phyloP scores from a whole-genome alignment of 2,329 filamentous ascomycete genomes.

The Colletotrichum costaricense region DNA sequence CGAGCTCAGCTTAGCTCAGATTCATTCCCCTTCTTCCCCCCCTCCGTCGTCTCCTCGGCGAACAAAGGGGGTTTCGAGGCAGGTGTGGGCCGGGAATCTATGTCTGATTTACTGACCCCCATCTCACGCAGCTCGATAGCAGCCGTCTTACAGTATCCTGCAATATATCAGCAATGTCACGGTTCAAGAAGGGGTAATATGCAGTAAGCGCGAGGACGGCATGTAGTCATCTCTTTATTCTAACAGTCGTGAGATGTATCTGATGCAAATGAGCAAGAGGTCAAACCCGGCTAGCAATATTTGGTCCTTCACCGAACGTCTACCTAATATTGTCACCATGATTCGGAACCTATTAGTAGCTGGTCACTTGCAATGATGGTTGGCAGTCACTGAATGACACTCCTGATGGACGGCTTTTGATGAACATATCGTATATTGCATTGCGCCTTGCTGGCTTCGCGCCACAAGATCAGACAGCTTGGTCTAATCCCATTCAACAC shows the following conservation, averaged over 20 bases:
- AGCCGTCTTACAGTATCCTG: background rate
- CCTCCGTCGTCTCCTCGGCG: background rate
- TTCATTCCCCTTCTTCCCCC: no score
- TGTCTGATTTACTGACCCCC: background rate
- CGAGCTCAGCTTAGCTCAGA: background rate
- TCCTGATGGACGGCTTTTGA: background rate
- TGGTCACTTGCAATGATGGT: background rate
- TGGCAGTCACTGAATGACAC: background rate
- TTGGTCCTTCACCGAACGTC: no score
- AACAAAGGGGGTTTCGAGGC: background rate
- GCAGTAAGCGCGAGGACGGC: background rate
- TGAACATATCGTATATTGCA: conserved; percentile 48
- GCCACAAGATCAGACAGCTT: conserved; percentile 18
- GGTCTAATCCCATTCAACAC: conserved; percentile 28
- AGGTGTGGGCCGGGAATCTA: background rate
- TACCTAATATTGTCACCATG: no score
- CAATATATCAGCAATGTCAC: background rate
- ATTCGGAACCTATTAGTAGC: background rate
- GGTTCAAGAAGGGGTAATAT: background rate
- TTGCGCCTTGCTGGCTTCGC: conserved; percentile 45
- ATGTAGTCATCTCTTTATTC: background rate
- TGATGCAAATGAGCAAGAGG: background rate
- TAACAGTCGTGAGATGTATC: background rate
- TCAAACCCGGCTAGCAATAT: no score
- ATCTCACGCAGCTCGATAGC: background rate